A percentile compares a stretch with the other conserved stretches of the same genome.
Evolutionary conservation across 306 rosid genomes (phyloP).

Genomic region (Sicyos baderoa): DNA sequence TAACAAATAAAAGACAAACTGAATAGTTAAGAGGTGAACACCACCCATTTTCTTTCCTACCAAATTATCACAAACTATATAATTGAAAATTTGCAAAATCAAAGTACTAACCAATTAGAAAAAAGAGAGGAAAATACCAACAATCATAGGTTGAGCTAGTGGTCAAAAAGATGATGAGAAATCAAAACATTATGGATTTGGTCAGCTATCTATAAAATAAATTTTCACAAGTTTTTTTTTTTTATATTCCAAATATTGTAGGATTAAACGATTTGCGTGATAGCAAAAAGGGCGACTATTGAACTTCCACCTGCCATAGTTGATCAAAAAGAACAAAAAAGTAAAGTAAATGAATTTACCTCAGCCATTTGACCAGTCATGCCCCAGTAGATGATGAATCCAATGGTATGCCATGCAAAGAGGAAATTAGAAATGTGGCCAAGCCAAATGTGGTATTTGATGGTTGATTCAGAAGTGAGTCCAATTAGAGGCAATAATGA

Average conservation of each 20-base stretch:
- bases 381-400: constrained; percentile 56
- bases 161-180: too few species aligned
- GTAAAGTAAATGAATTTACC: neutral
- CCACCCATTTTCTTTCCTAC: neutral
- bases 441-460: constrained; percentile 67
- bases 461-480: constrained; percentile 55
- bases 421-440: constrained; percentile 55
- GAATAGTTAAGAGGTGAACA: neutral
- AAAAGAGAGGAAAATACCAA: neutral
- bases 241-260: too few species aligned
- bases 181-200: too few species aligned
- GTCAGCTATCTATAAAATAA: too few species aligned
- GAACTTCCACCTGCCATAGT: too few species aligned
- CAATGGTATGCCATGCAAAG: constrained; percentile 42
- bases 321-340: too few species aligned
- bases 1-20: neutral
- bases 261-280: too few species aligned
- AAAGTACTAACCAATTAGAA: neutral
- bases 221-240: too few species aligned
- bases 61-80: neutral
- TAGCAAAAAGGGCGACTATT: too few species aligned
- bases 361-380: constrained; percentile 29
- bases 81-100: neutral
- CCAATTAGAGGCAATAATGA: constrained; percentile 52
- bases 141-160: too few species aligned